Percentiles rank a stretch among this genome's conserved stretches.
Conservation (phyloP, 2,329 filamentous ascomycete species). For the Trichophyton benhamiae region DNA sequence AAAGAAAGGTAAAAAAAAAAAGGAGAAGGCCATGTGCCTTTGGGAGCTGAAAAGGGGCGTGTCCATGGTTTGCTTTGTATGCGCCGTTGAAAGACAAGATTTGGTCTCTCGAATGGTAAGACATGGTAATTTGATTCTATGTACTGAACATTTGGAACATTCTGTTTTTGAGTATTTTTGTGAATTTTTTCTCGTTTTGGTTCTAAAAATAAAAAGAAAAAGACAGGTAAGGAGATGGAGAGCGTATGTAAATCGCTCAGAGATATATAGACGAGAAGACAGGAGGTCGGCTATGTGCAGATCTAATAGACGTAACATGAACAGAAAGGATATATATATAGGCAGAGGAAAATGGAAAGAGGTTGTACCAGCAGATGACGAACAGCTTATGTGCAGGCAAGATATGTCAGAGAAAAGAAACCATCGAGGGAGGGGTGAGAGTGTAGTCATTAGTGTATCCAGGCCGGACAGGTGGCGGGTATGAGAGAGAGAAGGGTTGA, state of each 20-base stretch:
- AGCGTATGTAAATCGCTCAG: not conserved
- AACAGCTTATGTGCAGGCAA: slow-evolving; percentile 1
- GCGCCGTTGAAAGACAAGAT: not conserved
- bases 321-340: not conserved
- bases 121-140: not conserved
- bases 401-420: not conserved
- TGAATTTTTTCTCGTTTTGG: not conserved
- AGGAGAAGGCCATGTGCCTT: not conserved
- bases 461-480: not conserved
- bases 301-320: not conserved
- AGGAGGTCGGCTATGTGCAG: not conserved
- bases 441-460: not conserved
- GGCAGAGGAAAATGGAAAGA: not conserved
- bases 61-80: not conserved
- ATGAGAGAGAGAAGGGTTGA: not conserved
- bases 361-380: not conserved
- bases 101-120: not conserved
- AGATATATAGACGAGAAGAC: not conserved
- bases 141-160: not conserved
- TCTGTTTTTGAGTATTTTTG: not conserved
- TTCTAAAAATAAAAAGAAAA: not conserved
- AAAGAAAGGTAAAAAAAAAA: not conserved
- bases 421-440: not conserved
- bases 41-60: not conserved
- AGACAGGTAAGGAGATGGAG: not conserved